Percentiles rank a stretch among this genome's conserved stretches.
phyloP scores from a whole-genome alignment of 208 protist genomes.

The Leishmania lainsoni region DNA sequence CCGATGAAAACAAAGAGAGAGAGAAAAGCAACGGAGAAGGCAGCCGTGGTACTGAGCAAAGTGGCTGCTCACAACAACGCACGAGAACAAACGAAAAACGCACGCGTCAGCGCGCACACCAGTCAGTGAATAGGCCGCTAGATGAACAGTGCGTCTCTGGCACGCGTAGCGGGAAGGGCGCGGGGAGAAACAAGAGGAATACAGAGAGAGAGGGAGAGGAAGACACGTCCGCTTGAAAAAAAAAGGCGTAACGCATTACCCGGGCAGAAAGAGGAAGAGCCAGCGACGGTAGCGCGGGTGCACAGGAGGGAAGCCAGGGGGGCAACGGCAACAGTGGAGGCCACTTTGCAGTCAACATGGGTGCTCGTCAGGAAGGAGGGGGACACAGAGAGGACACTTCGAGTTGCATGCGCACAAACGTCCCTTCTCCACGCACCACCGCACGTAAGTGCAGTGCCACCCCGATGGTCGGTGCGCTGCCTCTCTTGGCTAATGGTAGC shows the following conservation, averaged over 20 bases:
- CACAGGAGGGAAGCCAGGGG: not conserved
- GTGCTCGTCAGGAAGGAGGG: not conserved
- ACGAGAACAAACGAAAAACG: not conserved
- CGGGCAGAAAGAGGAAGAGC: not conserved
- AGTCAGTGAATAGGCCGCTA: not conserved
- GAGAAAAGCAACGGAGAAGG: not conserved
- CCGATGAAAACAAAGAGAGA: not conserved
- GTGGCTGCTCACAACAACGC: not conserved
- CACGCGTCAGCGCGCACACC: not conserved
- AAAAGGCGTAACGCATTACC: not conserved
- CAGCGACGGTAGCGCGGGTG: not conserved
- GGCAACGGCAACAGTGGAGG: not conserved
- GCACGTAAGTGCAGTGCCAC: not conserved
- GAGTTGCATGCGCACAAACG: not conserved
- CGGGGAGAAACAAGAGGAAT: too few relatives aligned
- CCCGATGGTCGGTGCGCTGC: not conserved
- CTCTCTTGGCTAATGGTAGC: not conserved
- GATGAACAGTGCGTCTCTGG: not conserved
- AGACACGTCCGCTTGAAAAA: not conserved
- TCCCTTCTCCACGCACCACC: not conserved
- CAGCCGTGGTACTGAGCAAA: not conserved
- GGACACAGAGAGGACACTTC: not conserved
- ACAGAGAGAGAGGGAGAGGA: not conserved
- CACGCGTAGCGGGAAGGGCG: not conserved
- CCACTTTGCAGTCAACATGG: not conserved